Evolutionary conservation across 2,329 filamentous ascomycete genomes (phyloP).

Genomic region (Amauroascus niger): DNA sequence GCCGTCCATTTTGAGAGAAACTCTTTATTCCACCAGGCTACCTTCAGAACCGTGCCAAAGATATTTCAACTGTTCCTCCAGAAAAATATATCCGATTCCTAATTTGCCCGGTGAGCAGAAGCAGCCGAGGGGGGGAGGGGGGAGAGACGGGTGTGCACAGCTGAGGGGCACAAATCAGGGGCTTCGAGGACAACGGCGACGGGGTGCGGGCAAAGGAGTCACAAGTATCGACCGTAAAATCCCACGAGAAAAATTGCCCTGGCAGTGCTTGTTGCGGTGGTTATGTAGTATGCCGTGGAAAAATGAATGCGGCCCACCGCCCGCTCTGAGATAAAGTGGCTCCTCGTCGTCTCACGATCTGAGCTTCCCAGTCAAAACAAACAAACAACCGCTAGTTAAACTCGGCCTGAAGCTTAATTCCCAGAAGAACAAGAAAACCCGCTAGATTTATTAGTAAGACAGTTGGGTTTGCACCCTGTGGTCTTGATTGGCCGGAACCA

Average conservation of each 20-base stretch:
- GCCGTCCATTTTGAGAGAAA: constrained; percentile 3
- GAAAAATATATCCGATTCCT: background rate
- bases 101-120: background rate
- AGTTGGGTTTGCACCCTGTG: too few relatives aligned
- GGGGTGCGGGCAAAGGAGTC: background rate
- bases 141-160: too few relatives aligned
- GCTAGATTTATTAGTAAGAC: too few relatives aligned
- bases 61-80: background rate
- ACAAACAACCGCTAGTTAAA: constrained; percentile 6
- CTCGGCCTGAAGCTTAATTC: too few relatives aligned
- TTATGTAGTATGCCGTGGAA: background rate
- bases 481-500: background rate
- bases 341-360: background rate
- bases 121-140: background rate
- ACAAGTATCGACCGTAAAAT: background rate
- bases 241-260: background rate
- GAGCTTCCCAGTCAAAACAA: constrained; percentile 10
- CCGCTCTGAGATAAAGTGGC: background rate
- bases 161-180: background rate
- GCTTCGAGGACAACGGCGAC: background rate
- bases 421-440: too few relatives aligned
- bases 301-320: background rate
- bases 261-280: background rate
- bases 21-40: background rate
- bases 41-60: background rate